These are phyloP conservation scores for Vaccinium vitisidaea DNA, from an alignment of 148 eudicot species.

Conservation along the genomic window DNA sequence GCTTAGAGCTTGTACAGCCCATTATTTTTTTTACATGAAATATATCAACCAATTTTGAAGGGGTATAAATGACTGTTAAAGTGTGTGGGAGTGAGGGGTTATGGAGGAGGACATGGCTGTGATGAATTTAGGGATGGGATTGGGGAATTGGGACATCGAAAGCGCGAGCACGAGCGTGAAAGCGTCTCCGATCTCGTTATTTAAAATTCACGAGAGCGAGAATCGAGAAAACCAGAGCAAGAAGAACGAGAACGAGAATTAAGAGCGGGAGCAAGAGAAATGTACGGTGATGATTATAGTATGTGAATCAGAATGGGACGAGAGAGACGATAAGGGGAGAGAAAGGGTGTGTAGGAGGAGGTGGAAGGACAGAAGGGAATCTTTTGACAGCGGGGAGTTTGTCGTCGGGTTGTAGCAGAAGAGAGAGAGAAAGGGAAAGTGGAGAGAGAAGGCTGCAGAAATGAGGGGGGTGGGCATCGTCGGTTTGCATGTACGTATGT, in stretches of 20 bases:
- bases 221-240: too few relatives aligned
- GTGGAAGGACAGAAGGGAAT: constrained; percentile 16
- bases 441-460: constrained; percentile 17
- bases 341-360: constrained; percentile 18
- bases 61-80: not conserved
- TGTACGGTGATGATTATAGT: not conserved
- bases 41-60: not conserved
- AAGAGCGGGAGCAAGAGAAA: too few relatives aligned
- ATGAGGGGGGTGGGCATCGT: constrained; percentile 11
- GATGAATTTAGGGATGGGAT: constrained; percentile 10
- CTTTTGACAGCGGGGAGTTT: constrained; percentile 40
- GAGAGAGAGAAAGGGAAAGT: constrained; percentile 23
- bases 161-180: not conserved
- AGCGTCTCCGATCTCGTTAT: not conserved
- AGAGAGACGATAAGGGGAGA: not conserved
- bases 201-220: not conserved
- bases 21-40: constrained; percentile 30
- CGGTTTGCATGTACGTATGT: constrained; percentile 18
- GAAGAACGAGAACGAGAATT: not conserved
- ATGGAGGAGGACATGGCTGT: constrained; percentile 16
- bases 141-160: not conserved
- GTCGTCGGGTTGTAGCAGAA: constrained; percentile 41
- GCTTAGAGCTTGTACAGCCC: constrained; percentile 85
- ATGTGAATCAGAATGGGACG: not conserved
- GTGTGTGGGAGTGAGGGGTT: constrained; percentile 10